phyloP scores from a whole-genome alignment of 1,284 basidiomycete genomes.

The Coriolopsis trogii region DNA sequence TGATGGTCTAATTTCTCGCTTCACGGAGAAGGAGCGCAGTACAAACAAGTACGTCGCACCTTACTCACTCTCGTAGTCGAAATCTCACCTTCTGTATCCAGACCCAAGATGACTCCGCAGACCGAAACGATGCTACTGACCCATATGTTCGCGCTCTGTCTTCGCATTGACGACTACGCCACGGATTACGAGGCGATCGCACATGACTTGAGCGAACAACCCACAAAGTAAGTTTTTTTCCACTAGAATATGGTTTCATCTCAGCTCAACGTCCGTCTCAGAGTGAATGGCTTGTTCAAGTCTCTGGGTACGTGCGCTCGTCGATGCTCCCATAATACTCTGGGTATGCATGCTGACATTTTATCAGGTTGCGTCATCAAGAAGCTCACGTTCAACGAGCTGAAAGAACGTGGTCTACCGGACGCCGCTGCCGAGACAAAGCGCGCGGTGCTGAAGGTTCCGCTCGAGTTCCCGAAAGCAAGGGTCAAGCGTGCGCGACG shows the following conservation, averaged over 20 bases:
- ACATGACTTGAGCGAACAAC: constrained; percentile 68
- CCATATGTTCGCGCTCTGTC: constrained; percentile 79
- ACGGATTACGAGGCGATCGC: constrained; percentile 72
- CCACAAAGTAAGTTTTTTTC: constrained; percentile 56
- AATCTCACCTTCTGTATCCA: constrained; percentile 31
- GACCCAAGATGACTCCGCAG: constrained; percentile 69
- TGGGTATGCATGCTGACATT: background rate
- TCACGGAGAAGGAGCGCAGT: constrained; percentile 73
- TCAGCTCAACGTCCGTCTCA: constrained; percentile 4
- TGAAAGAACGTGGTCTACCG: constrained; percentile 67
- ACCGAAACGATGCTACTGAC: constrained; percentile 74
- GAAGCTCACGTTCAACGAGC: constrained; percentile 60
- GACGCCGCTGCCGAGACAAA: constrained; percentile 61
- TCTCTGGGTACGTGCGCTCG: constrained; percentile 28
- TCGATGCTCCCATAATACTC: background rate
- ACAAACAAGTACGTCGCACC: constrained; percentile 55
- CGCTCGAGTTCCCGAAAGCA: constrained; percentile 79
- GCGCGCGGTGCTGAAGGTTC: constrained; percentile 72
- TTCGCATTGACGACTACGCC: constrained; percentile 77
- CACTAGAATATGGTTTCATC: background rate
- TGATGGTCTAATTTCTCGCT: constrained; percentile 77
- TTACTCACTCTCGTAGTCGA: background rate
- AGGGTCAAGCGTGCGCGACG: constrained; percentile 41
- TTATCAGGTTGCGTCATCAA: constrained; percentile 73
- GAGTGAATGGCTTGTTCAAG: constrained; percentile 39